Conservation (phyloP, 2,329 filamentous ascomycete genomes). For the Thelonectria olida region DNA sequence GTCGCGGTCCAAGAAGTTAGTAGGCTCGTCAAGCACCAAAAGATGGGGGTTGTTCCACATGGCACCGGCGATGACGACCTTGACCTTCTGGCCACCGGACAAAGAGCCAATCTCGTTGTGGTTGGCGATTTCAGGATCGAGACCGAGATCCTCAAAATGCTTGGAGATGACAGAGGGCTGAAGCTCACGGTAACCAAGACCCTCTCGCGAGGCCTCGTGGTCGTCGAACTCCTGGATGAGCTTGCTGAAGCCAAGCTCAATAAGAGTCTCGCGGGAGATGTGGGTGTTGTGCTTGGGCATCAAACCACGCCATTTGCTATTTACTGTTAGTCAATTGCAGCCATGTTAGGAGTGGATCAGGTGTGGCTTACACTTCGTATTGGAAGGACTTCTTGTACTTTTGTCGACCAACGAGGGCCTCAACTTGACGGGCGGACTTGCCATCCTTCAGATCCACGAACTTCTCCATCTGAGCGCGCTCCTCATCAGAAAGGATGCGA, state of each 20-base stretch:
- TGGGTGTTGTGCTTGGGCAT: conserved; percentile 93
- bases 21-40: conserved; percentile 96
- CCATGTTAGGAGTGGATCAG: background rate
- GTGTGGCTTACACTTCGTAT: conserved; percentile 82
- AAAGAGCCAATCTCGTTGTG: conserved; percentile 98
- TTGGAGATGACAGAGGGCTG: conserved; percentile 95
- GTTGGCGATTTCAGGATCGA: conserved; percentile 97
- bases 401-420: conserved; percentile 92
- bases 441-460: conserved; percentile 86
- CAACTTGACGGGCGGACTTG: conserved; percentile 78
- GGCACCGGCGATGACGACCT: conserved; percentile 94
- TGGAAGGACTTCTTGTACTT: conserved; percentile 99
- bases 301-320: conserved; percentile 86
- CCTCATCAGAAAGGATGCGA: conserved; percentile 84
- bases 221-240: conserved; percentile 98
- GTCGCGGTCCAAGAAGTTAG: conserved; percentile 98
- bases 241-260: conserved; percentile 89
- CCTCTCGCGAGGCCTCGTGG: conserved; percentile 97
- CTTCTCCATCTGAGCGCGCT: conserved; percentile 92
- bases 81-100: conserved; percentile 98
- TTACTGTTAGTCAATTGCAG: conserved; percentile 37
- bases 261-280: conserved; percentile 90
- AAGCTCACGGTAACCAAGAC: conserved; percentile 93
- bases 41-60: conserved; percentile 99
- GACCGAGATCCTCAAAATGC: conserved; percentile 96